Base-by-base conservation (phyloP, 805 yeast genomes). In the Wickerhamiella spandovensis region DNA sequence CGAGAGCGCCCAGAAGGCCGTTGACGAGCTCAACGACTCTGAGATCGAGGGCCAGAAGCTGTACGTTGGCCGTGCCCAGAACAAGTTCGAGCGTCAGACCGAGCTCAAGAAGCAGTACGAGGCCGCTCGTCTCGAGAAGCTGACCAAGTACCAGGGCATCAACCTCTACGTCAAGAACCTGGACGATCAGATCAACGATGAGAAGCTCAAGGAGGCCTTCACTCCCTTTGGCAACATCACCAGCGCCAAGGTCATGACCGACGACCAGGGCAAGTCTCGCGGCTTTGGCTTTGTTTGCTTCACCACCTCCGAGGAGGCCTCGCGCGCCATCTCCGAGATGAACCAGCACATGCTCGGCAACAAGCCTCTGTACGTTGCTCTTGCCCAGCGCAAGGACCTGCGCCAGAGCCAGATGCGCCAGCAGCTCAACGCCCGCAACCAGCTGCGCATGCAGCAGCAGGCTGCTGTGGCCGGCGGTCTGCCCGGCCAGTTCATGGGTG, bases 211-310 rank as follows among this genome's bases (percentile, higher is more conserved):
- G 67, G 95, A 86, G 74, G 96, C 86, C 72, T 92, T 92, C 69
- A 74, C 85, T 64, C 87, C 92, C 59, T 88, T 82, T 69, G 98
- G 98, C 68, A 72, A 84, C 65, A 92, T 92, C 74, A 85, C 97
- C 58, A 86, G 96, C 54, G 96, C 89, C 61, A 88, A 84, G 74
- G 94, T 90, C 60, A 90, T 92, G 97, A 79, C 83, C 64, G 95
- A 86, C 67, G 97, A 89, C 64, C 69, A 79, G 55, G 97, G 95
- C 63, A 87, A 87, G 74, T 87, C 97, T 57, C 90, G 86, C 77
- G 97, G 97, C 60, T 92, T 92, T 69, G 98, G 98, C 66, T 92
- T 92, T 68, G 98, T 92, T 61, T 88, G 98, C 74, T 92, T 82
- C 84, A 81, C 95, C 51, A 72, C 92, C 57, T 96, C 97, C 66